Evolutionary conservation across 2,329 filamentous ascomycete genomes (phyloP), one percentile per base, ranked within the genome.

Genomic region (Fusarium kyushuense): DNA sequence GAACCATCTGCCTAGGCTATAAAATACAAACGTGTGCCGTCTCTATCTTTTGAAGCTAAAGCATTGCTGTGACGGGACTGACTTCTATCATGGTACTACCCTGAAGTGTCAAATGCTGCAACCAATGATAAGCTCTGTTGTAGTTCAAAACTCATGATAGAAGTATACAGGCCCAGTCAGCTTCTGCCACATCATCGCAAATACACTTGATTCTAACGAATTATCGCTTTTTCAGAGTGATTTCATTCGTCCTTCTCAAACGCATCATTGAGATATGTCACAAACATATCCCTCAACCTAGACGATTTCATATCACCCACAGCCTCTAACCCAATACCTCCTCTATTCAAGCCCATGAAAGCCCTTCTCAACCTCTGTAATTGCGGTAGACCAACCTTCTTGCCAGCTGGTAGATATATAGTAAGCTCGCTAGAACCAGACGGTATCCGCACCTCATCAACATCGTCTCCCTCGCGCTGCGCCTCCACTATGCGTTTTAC

Each of bases 281-380:
- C 88, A 75, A 92, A 92, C 33, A 84, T 86, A 75, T 88, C 86
- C 63, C 84, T 82, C 71, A 91, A 83, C 70, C 87, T 84, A 29
- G 82, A 81, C 3, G 82, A 84, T 8, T 80, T 81, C 76, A 88
- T 79, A 67, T 84, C 86, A 2, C 84, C 84, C 5, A 87, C 83
- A 2, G 79, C 80, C 70, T 89, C 87, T 57, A 83, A 79, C 46
- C 82, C 88, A 62, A 87, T 94, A 75, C 84, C 91, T 74, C 81
- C 93, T 51, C 93, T 83, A 71, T 94, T 94, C 76, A 96, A 77
- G 7, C 84, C 86, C 71, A 95, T 89, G 79, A 92, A 96, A 48
- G 93, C 92, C 72, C 93, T 85, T 62, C 93, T 84, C 71, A 94
- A 81, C 67, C 93, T 85, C 80, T 96, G 93, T 69, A 96, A 80